Evolutionary conservation across 2,329 filamentous ascomycete genomes (phyloP).

Genomic region (Aspergillus tubingensis): DNA sequence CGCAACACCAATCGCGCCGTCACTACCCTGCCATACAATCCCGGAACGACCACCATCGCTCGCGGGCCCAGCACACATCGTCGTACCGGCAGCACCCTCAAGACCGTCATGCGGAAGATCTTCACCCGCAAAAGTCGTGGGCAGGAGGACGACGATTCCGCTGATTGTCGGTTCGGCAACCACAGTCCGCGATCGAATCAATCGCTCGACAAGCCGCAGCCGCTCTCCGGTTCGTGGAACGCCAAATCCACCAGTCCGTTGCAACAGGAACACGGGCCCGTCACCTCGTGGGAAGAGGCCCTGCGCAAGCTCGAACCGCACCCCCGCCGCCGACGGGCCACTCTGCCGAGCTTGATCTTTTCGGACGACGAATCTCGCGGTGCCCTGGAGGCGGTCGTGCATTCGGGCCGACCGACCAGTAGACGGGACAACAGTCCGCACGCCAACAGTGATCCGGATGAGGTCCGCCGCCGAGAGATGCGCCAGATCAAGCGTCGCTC

Average conservation of each 20-base stretch:
- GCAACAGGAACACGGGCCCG: conserved; percentile 24
- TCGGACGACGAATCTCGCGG: conserved; percentile 43
- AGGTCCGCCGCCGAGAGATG: conserved; percentile 22
- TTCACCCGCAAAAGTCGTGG: conserved; percentile 43
- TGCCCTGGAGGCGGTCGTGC: conserved; percentile 27
- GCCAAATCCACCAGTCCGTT: conserved; percentile 27
- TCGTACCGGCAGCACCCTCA: conserved; percentile 44
- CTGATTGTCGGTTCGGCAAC: conserved; percentile 19
- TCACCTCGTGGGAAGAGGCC: conserved; percentile 22
- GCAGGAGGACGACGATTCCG: conserved; percentile 29
- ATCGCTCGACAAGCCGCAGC: conserved; percentile 20
- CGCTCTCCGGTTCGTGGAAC: conserved; percentile 29
- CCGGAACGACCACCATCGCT: conserved; percentile 24
- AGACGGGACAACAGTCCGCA: conserved; percentile 15
- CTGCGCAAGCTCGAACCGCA: conserved; percentile 26
- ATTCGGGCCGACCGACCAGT: conserved; percentile 20
- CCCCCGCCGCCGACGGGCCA: conserved; percentile 42
- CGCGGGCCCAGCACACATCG: conserved; percentile 34
- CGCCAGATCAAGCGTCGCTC: conserved; percentile 45
- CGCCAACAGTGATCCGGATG: conserved; percentile 21
- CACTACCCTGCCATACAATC: conserved; percentile 22
- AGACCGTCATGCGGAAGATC: conserved; percentile 48
- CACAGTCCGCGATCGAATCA: conserved; percentile 12
- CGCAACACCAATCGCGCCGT: conserved; percentile 18
- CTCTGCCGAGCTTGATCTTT: conserved; percentile 47